These are phyloP conservation scores for Skeletonema tropicum DNA, from an alignment of 108 stramenopile genomes.

Conservation along the genomic window DNA sequence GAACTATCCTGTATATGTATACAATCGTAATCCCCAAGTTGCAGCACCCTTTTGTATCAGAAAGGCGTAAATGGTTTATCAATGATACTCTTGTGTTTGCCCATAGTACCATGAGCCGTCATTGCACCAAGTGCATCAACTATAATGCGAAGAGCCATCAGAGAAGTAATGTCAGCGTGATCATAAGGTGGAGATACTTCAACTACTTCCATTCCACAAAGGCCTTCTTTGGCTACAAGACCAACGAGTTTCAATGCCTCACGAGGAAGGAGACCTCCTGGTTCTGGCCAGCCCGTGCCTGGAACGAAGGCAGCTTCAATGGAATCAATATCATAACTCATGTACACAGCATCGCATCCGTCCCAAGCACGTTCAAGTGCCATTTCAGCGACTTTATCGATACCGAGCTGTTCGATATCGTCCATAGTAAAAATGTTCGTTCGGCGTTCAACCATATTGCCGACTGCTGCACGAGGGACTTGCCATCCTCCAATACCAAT, in stretches of 20 bases:
- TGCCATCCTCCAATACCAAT: slow-evolving; percentile 92
- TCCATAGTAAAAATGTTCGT: slow-evolving; percentile 92
- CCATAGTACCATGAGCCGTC: slow-evolving; percentile 82
- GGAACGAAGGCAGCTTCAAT: slow-evolving; percentile 91
- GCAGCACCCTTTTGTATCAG: slow-evolving; percentile 38
- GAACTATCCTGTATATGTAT: too few species aligned
- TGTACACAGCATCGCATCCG: slow-evolving; percentile 87
- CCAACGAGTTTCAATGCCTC: slow-evolving; percentile 87
- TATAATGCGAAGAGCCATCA: slow-evolving; percentile 82
- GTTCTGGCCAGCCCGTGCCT: slow-evolving; percentile 87
- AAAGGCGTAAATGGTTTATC: slow-evolving; percentile 83
- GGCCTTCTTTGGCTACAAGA: slow-evolving; percentile 71
- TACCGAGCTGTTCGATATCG: slow-evolving; percentile 78
- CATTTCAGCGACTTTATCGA: slow-evolving; percentile 89
- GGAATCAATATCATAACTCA: slow-evolving; percentile 90
- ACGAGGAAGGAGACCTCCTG: slow-evolving; percentile 81
- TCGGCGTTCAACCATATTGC: slow-evolving; percentile 81
- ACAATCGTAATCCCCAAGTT: too few species aligned
- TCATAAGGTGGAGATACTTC: slow-evolving; percentile 90
- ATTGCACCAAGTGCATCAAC: slow-evolving; percentile 85
- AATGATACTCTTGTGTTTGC: slow-evolving; percentile 79
- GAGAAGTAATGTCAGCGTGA: slow-evolving; percentile 81
- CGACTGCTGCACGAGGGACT: slow-evolving; percentile 76
- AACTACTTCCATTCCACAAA: slow-evolving; percentile 90
- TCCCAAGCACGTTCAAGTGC: slow-evolving; percentile 87